Conservation (phyloP, 768 basidiomycete species). For the Lepiota subincarnata region DNA sequence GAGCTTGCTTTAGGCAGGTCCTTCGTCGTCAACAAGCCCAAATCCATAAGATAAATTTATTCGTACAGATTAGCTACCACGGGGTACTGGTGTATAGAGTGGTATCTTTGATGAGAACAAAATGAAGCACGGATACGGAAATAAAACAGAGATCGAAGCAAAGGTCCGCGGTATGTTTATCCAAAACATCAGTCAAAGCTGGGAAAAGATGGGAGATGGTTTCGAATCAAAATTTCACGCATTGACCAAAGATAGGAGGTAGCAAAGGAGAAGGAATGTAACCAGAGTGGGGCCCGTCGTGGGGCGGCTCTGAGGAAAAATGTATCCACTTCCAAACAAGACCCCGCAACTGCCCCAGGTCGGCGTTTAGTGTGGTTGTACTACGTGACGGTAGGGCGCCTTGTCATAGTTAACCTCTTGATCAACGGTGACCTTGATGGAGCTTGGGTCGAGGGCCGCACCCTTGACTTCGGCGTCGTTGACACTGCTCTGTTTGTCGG, state of each 20-base stretch:
- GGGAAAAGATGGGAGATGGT: too few relatives aligned
- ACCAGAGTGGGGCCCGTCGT: too few relatives aligned
- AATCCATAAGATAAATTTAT: slow-evolving; percentile 3
- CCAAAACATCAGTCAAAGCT: too few relatives aligned
- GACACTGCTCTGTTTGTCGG: slow-evolving; percentile 39
- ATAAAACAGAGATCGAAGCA: too few relatives aligned
- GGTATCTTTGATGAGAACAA: too few relatives aligned
- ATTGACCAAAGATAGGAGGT: too few relatives aligned
- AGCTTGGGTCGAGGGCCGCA: slow-evolving; percentile 6
- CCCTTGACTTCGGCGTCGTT: slow-evolving; percentile 18
- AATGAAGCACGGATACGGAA: not conserved
- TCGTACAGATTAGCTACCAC: slow-evolving; percentile 5
- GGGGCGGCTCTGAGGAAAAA: too few relatives aligned
- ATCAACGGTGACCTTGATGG: slow-evolving; percentile 44
- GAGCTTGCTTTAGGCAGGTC: too few relatives aligned
- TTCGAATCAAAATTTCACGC: too few relatives aligned
- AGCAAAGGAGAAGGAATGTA: too few relatives aligned
- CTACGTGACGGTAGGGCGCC: slow-evolving; percentile 4
- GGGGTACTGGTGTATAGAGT: not conserved
- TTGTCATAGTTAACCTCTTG: slow-evolving; percentile 35
- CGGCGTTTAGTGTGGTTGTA: not conserved
- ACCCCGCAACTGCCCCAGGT: not conserved
- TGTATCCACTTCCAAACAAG: too few relatives aligned
- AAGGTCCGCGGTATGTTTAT: too few relatives aligned
- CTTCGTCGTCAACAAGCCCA: not conserved